Percentiles rank a stretch among this genome's conserved stretches.
Conservation (phyloP, 2,329 filamentous ascomycete genomes). For the Thielaviopsis populi region DNA sequence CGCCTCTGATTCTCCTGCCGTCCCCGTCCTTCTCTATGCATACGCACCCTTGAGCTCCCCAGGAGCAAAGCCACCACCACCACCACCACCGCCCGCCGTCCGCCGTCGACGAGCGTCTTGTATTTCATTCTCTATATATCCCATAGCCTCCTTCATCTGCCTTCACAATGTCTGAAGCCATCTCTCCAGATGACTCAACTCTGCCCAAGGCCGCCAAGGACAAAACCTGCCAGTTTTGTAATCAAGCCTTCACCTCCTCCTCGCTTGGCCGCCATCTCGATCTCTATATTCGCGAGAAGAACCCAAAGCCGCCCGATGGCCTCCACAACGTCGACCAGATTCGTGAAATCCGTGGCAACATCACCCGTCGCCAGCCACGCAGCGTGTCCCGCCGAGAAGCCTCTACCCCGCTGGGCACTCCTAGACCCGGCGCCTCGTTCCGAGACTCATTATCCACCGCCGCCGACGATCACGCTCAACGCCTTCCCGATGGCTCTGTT, state of each 20-base stretch:
- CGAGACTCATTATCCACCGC: conserved; percentile 23
- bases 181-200: conserved; percentile 20
- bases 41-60: conserved; percentile 14
- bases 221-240: conserved; percentile 75
- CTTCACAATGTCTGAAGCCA: conserved; percentile 25
- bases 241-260: conserved; percentile 81
- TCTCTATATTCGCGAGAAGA: conserved; percentile 85
- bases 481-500: conserved; percentile 19
- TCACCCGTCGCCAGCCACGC: conserved; percentile 72
- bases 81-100: neutral
- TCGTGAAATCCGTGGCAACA: conserved; percentile 62
- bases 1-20: conserved; percentile 9
- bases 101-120: neutral
- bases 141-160: neutral
- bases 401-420: conserved; percentile 43
- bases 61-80: conserved; percentile 8
- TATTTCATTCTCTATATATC: neutral
- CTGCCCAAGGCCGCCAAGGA: conserved; percentile 50
- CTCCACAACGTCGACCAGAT: conserved; percentile 86
- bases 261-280: conserved; percentile 88
- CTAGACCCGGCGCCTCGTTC: conserved; percentile 25
- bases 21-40: conserved; percentile 14
- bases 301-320: conserved; percentile 74
- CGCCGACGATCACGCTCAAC: conserved; percentile 24
- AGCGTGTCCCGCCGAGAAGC: conserved; percentile 33